phyloP scores from a whole-genome alignment of 2,329 filamentous ascomycete species.

The Bipolaris gigantea region DNA sequence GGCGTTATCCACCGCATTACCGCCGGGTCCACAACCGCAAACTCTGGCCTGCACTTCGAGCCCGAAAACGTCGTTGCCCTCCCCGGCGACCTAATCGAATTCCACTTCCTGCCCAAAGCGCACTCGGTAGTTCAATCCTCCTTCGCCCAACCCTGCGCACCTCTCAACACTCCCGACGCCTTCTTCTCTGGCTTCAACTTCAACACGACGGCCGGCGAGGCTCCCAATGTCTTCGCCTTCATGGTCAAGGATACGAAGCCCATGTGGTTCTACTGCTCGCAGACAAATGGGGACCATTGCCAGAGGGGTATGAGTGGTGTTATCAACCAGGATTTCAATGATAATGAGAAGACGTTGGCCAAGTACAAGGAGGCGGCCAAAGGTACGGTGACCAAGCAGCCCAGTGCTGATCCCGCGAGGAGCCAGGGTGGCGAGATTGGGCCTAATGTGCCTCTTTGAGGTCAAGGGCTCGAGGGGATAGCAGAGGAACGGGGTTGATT shows the following conservation, averaged over 20 bases:
- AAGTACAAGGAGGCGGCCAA: slow-evolving; percentile 34
- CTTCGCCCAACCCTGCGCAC: slow-evolving; percentile 69
- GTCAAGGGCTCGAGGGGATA: background rate
- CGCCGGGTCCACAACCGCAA: slow-evolving; percentile 29
- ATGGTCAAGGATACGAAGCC: slow-evolving; percentile 67
- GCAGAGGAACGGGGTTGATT: too few relatives aligned
- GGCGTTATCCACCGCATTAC: slow-evolving; percentile 35
- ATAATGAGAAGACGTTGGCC: slow-evolving; percentile 26
- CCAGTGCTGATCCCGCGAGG: slow-evolving; percentile 17
- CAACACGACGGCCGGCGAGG: slow-evolving; percentile 45
- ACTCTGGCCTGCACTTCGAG: slow-evolving; percentile 38
- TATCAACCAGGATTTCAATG: slow-evolving; percentile 58
- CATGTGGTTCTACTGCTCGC: slow-evolving; percentile 78
- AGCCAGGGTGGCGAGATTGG: slow-evolving; percentile 29
- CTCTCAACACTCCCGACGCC: slow-evolving; percentile 55
- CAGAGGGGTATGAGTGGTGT: slow-evolving; percentile 73
- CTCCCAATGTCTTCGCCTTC: slow-evolving; percentile 62
- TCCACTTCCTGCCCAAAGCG: slow-evolving; percentile 60
- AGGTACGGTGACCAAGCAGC: slow-evolving; percentile 26
- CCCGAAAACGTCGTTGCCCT: slow-evolving; percentile 38
- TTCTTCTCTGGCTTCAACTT: slow-evolving; percentile 67
- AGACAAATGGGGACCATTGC: slow-evolving; percentile 65
- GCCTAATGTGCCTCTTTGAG: slow-evolving; percentile 30
- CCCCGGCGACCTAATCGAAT: slow-evolving; percentile 47
- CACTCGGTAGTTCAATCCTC: slow-evolving; percentile 76